Conservation (phyloP, 352 stramenopile species). For the Globisporangium nagaii region DNA sequence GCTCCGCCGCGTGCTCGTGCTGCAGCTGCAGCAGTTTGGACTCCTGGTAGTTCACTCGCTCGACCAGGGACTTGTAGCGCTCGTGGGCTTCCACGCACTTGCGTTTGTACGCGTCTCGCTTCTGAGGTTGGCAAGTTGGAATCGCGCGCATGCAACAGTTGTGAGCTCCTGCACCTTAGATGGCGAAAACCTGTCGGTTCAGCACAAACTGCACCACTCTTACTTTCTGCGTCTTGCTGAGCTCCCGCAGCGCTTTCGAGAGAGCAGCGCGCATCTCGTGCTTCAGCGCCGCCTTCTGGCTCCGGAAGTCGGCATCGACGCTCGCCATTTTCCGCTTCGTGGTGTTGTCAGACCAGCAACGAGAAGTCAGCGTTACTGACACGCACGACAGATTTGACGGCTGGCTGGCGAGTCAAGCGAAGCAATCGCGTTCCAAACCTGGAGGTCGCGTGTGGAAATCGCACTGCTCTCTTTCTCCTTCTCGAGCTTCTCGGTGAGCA, state of each 20-base stretch:
- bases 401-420: background rate
- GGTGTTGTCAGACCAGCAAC: too few species aligned
- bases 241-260: conserved; percentile 55
- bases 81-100: conserved; percentile 81
- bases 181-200: too few species aligned
- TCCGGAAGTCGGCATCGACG: conserved; percentile 33
- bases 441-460: conserved; percentile 29
- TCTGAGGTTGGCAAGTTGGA: conserved; percentile 20
- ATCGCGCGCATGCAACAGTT: too few species aligned
- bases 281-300: conserved; percentile 32
- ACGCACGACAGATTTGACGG: too few species aligned
- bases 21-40: conserved; percentile 44
- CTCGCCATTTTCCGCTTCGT: conserved; percentile 44
- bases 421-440: conserved; percentile 23
- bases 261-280: conserved; percentile 47
- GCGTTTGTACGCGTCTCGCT: conserved; percentile 75
- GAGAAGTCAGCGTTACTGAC: too few species aligned
- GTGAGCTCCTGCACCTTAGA: too few species aligned
- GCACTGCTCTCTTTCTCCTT: conserved; percentile 55
- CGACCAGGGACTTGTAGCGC: conserved; percentile 48
- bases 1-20: conserved; percentile 44
- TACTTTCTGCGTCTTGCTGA: conserved; percentile 63
- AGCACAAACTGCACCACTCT: too few species aligned
- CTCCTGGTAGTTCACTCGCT: conserved; percentile 39
- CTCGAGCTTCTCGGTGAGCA: conserved; percentile 48